These are phyloP conservation scores for Sherardia arvensis DNA, from an alignment of 257 asterid genomes.

Conservation along the genomic window DNA sequence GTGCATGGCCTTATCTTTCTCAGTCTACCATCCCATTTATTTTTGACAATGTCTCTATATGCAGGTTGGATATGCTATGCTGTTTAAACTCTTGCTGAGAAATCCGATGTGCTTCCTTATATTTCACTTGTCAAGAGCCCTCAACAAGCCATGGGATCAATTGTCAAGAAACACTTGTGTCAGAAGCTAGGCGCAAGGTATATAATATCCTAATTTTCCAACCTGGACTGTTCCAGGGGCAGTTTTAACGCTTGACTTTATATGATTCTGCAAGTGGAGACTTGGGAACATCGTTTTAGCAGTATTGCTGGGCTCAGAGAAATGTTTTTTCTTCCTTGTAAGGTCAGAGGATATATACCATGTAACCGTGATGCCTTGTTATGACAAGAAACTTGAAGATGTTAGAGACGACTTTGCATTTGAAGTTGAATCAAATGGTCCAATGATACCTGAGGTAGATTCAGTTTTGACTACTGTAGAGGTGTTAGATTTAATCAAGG, in stretches of 20 bases:
- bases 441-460: constrained; percentile 70
- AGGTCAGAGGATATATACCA: constrained; percentile 91
- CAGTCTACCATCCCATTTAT: constrained; percentile 3
- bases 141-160: constrained; percentile 87
- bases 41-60: constrained; percentile 6
- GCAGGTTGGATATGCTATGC: constrained; percentile 99
- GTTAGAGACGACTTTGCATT: constrained; percentile 83
- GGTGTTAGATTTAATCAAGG: constrained; percentile 86
- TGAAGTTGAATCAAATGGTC: constrained; percentile 51
- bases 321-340: constrained; percentile 19
- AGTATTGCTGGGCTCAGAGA: too few species aligned
- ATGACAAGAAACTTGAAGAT: constrained; percentile 98
- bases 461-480: constrained; percentile 95
- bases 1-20: too few species aligned
- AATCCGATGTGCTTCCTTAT: constrained; percentile 84
- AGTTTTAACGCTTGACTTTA: neutral
- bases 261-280: neutral
- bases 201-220: neutral
- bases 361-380: constrained; percentile 98
- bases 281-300: too few species aligned
- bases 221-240: neutral
- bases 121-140: constrained; percentile 97
- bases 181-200: constrained; percentile 58
- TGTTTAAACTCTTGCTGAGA: constrained; percentile 66
- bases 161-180: constrained; percentile 57